phyloP scores from a whole-genome alignment of 2,329 filamentous ascomycete species.

The Hypoxylon rubiginosum region DNA sequence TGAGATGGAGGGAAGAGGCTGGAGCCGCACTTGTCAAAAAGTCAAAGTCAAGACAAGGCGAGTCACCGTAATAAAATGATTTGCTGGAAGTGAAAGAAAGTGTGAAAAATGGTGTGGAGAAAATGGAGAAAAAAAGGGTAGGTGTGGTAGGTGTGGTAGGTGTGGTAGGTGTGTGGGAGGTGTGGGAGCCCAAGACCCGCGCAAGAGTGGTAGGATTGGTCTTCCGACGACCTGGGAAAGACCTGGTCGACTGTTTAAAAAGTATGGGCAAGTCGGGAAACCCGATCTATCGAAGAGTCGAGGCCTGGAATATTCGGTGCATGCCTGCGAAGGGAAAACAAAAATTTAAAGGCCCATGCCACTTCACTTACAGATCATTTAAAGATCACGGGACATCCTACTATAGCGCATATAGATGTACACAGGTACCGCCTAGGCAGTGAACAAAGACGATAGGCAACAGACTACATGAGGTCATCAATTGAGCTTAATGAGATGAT shows the following conservation, averaged over 20 bases:
- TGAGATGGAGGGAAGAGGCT: constrained; percentile 17
- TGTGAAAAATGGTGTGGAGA: constrained; percentile 40
- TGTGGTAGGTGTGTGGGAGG: constrained; percentile 25
- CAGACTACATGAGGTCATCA: background rate
- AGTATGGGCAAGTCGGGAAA: constrained; percentile 19
- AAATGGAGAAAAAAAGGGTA: constrained; percentile 39
- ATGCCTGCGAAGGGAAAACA: constrained; percentile 8
- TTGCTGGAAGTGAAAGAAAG: constrained; percentile 30
- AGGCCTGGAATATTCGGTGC: constrained; percentile 41
- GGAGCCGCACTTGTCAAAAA: constrained; percentile 35
- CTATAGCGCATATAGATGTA: background rate
- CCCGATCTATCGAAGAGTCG: constrained; percentile 21
- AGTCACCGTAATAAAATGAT: constrained; percentile 33
- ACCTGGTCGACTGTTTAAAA: constrained; percentile 34
- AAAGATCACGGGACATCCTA: constrained; percentile 5
- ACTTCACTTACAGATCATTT: background rate
- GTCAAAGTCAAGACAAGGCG: constrained; percentile 5
- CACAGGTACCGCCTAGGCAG: constrained; percentile 5
- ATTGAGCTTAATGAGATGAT: background rate
- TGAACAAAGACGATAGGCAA: background rate
- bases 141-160: constrained; percentile 39
- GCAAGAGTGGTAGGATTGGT: constrained; percentile 39
- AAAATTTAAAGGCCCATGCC: constrained; percentile 5
- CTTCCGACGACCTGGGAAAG: constrained; percentile 42
- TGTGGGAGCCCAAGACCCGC: constrained; percentile 37